Percentiles rank a stretch among this genome's conserved stretches.
phyloP scores from a whole-genome alignment of 768 basidiomycete genomes.

The Boletus pseudopeckii region DNA sequence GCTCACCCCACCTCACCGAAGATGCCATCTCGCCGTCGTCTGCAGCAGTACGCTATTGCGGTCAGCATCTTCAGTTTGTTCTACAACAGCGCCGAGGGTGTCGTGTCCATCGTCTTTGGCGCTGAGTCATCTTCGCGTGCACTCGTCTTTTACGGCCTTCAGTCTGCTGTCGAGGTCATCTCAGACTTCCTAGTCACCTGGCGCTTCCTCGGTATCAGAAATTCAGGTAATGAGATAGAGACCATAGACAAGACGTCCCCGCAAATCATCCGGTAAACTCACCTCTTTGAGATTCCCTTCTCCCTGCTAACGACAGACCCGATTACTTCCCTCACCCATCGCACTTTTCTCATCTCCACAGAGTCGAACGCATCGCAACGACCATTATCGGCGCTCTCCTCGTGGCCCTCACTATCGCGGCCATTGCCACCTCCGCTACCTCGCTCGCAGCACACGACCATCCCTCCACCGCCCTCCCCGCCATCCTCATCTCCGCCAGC shows the following conservation, averaged over 20 bases:
- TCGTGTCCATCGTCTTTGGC: constrained; percentile 43
- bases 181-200: constrained; percentile 44
- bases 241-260: not conserved
- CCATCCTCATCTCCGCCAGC: constrained; percentile 42
- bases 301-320: not conserved
- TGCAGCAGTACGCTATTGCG: constrained; percentile 37
- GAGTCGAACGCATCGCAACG: constrained; percentile 39
- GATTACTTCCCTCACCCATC: not conserved
- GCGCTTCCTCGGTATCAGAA: constrained; percentile 37
- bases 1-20: not conserved
- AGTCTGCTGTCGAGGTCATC: constrained; percentile 45
- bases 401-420: constrained; percentile 36
- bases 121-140: constrained; percentile 42
- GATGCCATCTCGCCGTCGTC: constrained; percentile 18
- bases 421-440: constrained; percentile 34
- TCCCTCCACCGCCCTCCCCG: constrained; percentile 38
- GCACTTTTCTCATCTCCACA: constrained; percentile 2
- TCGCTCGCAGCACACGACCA: constrained; percentile 35
- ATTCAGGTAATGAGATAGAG: constrained; percentile 32
- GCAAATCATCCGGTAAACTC: constrained; percentile 12
- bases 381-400: constrained; percentile 37
- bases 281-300: not conserved
- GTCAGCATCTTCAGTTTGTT: constrained; percentile 42
- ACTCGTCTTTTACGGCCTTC: constrained; percentile 48
- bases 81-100: constrained; percentile 40